Evolutionary conservation across 2,329 filamentous ascomycete species (phyloP).

Genomic region (Hymenoscyphus fraxineus): DNA sequence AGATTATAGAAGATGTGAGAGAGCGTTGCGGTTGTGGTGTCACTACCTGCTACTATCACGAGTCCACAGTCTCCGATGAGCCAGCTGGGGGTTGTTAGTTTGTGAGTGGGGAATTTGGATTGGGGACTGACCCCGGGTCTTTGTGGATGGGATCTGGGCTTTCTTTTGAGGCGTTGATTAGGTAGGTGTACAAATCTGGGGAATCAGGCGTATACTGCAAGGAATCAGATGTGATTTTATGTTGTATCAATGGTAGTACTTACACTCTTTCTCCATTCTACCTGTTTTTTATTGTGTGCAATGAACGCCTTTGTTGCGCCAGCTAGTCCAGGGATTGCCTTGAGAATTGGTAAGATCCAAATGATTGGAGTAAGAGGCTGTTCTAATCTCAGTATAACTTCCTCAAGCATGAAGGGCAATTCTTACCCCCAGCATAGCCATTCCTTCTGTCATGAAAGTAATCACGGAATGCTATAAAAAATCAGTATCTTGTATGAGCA

Average conservation of each 20-base stretch:
- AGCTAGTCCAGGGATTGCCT: slow-evolving; percentile 16
- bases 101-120: background rate
- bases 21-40: slow-evolving; percentile 41
- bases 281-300: slow-evolving; percentile 1
- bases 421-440: slow-evolving; percentile 1
- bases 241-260: background rate
- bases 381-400: background rate
- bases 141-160: slow-evolving; percentile 9
- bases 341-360: slow-evolving; percentile 24
- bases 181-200: slow-evolving; percentile 9
- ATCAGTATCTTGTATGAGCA: background rate
- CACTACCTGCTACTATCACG: slow-evolving; percentile 39
- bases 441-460: slow-evolving; percentile 1
- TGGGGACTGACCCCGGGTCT: slow-evolving; percentile 7
- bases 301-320: slow-evolving; percentile 15
- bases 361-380: slow-evolving; percentile 20
- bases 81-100: slow-evolving; percentile 12
- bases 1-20: slow-evolving; percentile 40
- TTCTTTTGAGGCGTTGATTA: slow-evolving; percentile 18
- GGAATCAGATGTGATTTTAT: background rate
- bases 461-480: slow-evolving; percentile 1
- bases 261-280: slow-evolving; percentile 17
- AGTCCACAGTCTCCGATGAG: slow-evolving; percentile 23
- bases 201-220: slow-evolving; percentile 9
- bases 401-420: background rate